Conservation (phyloP, 805 yeast genomes). For the Suhomyces emberorum region DNA sequence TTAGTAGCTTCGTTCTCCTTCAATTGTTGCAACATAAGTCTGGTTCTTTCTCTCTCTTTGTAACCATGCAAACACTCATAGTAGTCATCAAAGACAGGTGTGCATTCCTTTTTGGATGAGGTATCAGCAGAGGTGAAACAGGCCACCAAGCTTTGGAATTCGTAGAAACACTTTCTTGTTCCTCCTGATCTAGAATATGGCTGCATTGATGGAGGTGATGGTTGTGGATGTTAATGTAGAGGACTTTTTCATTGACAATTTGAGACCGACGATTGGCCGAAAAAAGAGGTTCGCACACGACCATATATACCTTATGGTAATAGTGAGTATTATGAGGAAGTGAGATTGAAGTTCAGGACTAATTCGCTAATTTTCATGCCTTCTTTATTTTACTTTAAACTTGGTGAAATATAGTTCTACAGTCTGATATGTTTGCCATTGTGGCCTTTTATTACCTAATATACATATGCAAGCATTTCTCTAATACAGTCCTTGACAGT, state of each 20-base stretch:
- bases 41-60: constrained; percentile 44
- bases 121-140: constrained; percentile 47
- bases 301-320: no score
- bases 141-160: constrained; percentile 42
- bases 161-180: constrained; percentile 47
- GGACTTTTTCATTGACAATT: not conserved
- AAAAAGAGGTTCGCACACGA: no score
- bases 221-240: not conserved
- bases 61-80: constrained; percentile 46
- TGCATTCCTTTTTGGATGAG: constrained; percentile 37
- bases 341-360: no score
- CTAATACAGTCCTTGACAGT: constrained; percentile 69
- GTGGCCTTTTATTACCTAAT: constrained; percentile 7
- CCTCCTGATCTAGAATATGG: constrained; percentile 48
- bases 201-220: constrained; percentile 39
- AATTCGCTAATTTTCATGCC: no score
- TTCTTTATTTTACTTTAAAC: no score
- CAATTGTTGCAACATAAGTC: constrained; percentile 45
- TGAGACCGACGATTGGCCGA: not conserved
- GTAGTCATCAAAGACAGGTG: constrained; percentile 44
- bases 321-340: no score
- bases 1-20: constrained; percentile 41
- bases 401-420: no score
- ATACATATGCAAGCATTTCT: constrained; percentile 72
- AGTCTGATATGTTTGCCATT: no score